These are phyloP conservation scores for Buxus sempervirens DNA, from an alignment of 164 flowering plant genomes.

Conservation along the genomic window DNA sequence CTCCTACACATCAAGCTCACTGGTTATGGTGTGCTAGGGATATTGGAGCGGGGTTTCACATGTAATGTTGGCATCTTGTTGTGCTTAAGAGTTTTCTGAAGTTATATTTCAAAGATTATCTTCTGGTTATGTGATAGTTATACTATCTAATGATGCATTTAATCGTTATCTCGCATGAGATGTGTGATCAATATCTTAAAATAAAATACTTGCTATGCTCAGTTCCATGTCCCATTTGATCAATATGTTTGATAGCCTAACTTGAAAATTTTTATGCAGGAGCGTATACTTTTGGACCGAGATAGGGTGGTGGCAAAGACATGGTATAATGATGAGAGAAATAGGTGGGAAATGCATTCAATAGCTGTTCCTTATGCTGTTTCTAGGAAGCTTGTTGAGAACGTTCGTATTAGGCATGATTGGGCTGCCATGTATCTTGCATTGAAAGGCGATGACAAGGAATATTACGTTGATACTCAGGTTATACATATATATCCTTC, in stretches of 20 bases:
- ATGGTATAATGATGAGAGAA: slow-evolving; percentile 69
- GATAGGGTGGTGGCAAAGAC: slow-evolving; percentile 82
- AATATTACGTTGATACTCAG: slow-evolving; percentile 68
- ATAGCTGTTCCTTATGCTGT: slow-evolving; percentile 86
- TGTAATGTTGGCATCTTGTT: background rate
- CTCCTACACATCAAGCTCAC: no score
- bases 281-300: slow-evolving; percentile 67
- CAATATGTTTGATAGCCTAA: slow-evolving; percentile 1
- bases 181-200: background rate
- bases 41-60: no score
- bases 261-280: slow-evolving; percentile 37
- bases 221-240: slow-evolving; percentile 5
- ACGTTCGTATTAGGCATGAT: slow-evolving; percentile 86
- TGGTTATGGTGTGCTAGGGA: no score
- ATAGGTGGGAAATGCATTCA: slow-evolving; percentile 92
- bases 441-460: slow-evolving; percentile 77
- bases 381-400: slow-evolving; percentile 64
- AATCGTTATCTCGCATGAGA: background rate
- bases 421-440: slow-evolving; percentile 83
- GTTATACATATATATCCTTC: slow-evolving; percentile 27
- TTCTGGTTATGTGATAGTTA: background rate
- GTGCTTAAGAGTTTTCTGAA: background rate
- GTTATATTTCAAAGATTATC: background rate
- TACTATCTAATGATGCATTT: background rate
- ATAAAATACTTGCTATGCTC: background rate